Conservation (phyloP, 148 eudicot species). For the Beta vulgaris region DNA sequence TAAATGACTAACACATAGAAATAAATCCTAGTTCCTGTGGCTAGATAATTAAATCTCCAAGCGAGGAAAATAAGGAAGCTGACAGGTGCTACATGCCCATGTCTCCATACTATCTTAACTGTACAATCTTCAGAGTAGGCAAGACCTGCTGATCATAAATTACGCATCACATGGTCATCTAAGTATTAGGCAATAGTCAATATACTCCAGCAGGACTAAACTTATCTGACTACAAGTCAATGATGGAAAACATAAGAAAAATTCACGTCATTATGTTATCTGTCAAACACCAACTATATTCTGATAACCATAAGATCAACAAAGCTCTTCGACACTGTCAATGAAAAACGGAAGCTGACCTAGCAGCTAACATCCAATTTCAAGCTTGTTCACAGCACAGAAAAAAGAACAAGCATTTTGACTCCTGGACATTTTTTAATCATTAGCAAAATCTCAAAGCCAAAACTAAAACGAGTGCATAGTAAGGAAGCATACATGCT, state of each 20-base stretch:
- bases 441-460: slow-evolving; percentile 6
- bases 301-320: background rate
- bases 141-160: background rate
- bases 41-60: background rate
- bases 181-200: background rate
- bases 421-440: background rate
- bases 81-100: background rate
- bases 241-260: too few relatives aligned
- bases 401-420: slow-evolving; percentile 6
- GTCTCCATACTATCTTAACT: background rate
- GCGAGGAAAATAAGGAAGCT: background rate
- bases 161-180: background rate
- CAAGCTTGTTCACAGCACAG: slow-evolving; percentile 1
- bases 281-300: background rate
- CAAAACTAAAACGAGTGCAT: slow-evolving; percentile 1
- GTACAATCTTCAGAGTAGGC: background rate
- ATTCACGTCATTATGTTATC: background rate
- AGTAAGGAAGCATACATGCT: slow-evolving; percentile 55
- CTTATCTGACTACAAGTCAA: background rate
- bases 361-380: background rate
- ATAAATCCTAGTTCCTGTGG: too few relatives aligned
- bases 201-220: background rate
- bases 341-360: background rate
- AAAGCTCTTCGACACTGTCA: background rate
- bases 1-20: too few relatives aligned